phyloP scores from a whole-genome alignment of 2,329 filamentous ascomycete genomes.

The Fusarium verrucosum region DNA sequence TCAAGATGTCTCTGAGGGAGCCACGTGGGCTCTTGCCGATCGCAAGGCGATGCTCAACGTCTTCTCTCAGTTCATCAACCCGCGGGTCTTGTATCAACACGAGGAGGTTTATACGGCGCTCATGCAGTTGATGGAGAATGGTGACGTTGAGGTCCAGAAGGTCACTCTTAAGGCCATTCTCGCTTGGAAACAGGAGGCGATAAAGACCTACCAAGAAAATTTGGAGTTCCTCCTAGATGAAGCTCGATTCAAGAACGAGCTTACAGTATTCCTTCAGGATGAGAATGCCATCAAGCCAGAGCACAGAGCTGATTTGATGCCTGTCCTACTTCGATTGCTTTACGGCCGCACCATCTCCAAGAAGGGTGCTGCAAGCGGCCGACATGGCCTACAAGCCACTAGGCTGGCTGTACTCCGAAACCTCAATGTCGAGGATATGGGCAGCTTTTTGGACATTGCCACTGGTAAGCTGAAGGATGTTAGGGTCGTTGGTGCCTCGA shows the following conservation, averaged over 20 bases:
- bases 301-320: conserved; percentile 80
- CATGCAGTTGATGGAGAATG: conserved; percentile 81
- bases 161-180: conserved; percentile 84
- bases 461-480: conserved; percentile 74
- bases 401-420: conserved; percentile 83
- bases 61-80: conserved; percentile 87
- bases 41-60: conserved; percentile 84
- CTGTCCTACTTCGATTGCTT: conserved; percentile 83
- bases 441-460: conserved; percentile 83
- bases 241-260: conserved; percentile 88
- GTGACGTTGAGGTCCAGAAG: conserved; percentile 89
- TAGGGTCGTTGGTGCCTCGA: conserved; percentile 63
- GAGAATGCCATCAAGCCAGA: conserved; percentile 76
- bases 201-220: conserved; percentile 84
- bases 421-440: conserved; percentile 77
- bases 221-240: conserved; percentile 89
- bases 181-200: conserved; percentile 83
- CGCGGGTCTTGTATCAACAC: conserved; percentile 81
- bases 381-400: conserved; percentile 82
- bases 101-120: conserved; percentile 80
- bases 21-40: conserved; percentile 77
- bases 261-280: conserved; percentile 86
- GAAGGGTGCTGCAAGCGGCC: conserved; percentile 78
- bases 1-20: conserved; percentile 47
- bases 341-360: conserved; percentile 91